A percentile compares a stretch with the other conserved stretches of the same genome.
Evolutionary conservation across 768 basidiomycete species (phyloP).

Genomic region (Termitomyces sp.): DNA sequence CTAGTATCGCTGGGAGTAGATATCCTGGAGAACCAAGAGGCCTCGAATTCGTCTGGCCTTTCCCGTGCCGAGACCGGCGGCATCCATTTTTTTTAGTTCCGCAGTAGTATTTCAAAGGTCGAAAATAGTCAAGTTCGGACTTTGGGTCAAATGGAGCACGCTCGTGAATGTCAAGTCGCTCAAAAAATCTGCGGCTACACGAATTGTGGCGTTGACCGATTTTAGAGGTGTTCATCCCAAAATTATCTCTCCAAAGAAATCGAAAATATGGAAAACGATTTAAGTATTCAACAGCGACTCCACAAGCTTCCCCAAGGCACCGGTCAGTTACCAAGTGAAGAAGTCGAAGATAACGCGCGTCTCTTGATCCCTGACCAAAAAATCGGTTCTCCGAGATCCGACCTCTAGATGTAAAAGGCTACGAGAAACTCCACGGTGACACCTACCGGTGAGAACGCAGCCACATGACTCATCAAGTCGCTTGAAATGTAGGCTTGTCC

Average conservation of each 20-base stretch:
- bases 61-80: constrained; percentile 9
- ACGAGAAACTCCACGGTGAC: not conserved
- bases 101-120: not conserved
- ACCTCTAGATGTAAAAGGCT: not conserved
- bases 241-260: not conserved
- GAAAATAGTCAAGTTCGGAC: not conserved
- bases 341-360: constrained; percentile 5
- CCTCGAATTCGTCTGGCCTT: not conserved
- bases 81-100: not conserved
- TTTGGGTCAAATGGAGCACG: not conserved
- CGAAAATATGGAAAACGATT: too few relatives aligned
- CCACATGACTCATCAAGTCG: not conserved
- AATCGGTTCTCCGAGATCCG: constrained; percentile 9
- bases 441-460: not conserved
- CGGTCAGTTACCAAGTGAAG: not conserved
- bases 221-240: not conserved
- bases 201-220: constrained; percentile 10
- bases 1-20: not conserved
- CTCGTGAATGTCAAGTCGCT: not conserved
- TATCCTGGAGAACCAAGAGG: not conserved
- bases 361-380: constrained; percentile 9
- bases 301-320: constrained; percentile 9
- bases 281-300: not conserved
- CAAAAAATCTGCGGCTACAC: not conserved
- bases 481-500: not conserved